Evolutionary conservation across 1,284 basidiomycete species (phyloP).

Genomic region (Melampsora abietis-canadensis): DNA sequence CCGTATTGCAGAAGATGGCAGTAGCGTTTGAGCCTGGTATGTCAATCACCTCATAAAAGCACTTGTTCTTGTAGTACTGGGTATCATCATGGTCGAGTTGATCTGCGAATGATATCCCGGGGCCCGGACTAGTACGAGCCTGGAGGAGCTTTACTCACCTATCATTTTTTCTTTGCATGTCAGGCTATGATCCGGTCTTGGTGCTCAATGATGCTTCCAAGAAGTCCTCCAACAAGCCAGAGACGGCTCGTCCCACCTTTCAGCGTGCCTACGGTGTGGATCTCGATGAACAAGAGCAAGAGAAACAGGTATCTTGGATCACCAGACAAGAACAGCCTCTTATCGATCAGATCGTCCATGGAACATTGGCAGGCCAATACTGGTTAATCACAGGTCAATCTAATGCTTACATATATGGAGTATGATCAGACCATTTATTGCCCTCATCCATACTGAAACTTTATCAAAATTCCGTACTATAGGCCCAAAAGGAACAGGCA

Average conservation of each 20-base stretch:
- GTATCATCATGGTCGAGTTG: too few species aligned
- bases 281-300: conserved; percentile 14
- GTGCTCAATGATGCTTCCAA: conserved; percentile 35
- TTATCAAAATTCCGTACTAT: background rate
- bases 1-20: conserved; percentile 42
- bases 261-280: background rate
- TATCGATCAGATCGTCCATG: conserved; percentile 42
- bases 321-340: conserved; percentile 22
- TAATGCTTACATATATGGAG: background rate
- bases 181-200: conserved; percentile 41
- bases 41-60: background rate
- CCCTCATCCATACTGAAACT: background rate
- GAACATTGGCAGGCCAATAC: conserved; percentile 38
- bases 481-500: conserved; percentile 42
- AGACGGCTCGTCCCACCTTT: conserved; percentile 21
- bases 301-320: conserved; percentile 24
- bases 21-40: conserved; percentile 41
- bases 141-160: too few species aligned
- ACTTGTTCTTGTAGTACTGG: too few species aligned
- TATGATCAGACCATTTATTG: too few species aligned
- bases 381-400: conserved; percentile 38
- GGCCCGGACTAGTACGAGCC: too few species aligned
- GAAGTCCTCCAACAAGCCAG: conserved; percentile 12
- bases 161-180: background rate
- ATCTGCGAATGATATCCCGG: too few species aligned